Conservation (phyloP, 164 flowering plant species). For the Kingdonia uniflora region DNA sequence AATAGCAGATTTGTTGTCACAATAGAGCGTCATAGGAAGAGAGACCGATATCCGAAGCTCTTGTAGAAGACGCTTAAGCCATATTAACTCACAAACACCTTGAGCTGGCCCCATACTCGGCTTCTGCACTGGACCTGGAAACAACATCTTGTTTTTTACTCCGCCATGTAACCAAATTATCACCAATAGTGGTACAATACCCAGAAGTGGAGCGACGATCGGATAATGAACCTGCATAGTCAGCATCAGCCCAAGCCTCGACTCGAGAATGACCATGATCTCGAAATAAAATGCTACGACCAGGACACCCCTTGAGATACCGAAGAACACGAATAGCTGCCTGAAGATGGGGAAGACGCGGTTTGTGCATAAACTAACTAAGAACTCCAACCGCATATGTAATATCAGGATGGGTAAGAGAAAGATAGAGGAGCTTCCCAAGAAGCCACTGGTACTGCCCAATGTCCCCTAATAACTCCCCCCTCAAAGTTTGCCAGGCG, state of each 20-base stretch:
- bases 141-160: conserved; percentile 3
- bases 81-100: not conserved
- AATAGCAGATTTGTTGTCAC: not conserved
- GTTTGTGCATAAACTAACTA: not conserved
- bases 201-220: not conserved
- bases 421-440: too few species aligned
- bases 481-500: too few species aligned
- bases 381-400: not conserved
- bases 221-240: not conserved
- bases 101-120: not conserved
- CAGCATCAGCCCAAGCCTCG: not conserved
- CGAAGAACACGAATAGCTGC: too few species aligned
- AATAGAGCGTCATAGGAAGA: not conserved
- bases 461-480: not conserved
- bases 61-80: not conserved
- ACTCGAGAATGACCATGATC: too few species aligned
- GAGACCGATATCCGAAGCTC: not conserved
- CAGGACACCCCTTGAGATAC: too few species aligned
- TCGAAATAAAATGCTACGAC: not conserved
- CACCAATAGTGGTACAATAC: not conserved
- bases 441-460: too few species aligned
- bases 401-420: not conserved
- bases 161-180: not conserved
- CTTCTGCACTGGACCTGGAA: not conserved
- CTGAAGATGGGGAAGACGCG: not conserved